Percentiles rank a stretch among this genome's conserved stretches.
These are phyloP conservation scores for Boletus albobrunnescens DNA, from an alignment of 1,284 basidiomycete genomes.

Conservation along the genomic window DNA sequence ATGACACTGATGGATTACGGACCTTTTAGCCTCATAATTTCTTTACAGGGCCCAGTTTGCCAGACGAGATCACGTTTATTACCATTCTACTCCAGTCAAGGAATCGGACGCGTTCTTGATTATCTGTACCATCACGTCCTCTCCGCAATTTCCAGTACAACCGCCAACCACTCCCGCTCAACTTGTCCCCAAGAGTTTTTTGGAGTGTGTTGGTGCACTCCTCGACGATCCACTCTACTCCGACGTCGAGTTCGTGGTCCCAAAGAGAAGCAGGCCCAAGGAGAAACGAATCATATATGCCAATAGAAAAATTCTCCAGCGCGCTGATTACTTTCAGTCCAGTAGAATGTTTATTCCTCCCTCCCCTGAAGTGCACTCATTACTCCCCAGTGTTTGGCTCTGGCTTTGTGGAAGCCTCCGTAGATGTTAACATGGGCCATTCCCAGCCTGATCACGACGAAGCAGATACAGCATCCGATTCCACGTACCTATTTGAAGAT, in stretches of 20 bases:
- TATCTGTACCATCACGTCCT: constrained; percentile 74
- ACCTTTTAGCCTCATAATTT: constrained; percentile 2
- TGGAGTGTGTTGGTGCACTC: constrained; percentile 68
- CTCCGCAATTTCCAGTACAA: constrained; percentile 52
- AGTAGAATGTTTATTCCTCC: constrained; percentile 39
- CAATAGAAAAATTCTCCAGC: constrained; percentile 60
- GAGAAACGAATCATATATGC: constrained; percentile 57
- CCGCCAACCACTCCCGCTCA: constrained; percentile 45
- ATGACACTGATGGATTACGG: constrained; percentile 20
- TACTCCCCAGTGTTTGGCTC: constrained; percentile 59
- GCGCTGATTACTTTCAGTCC: constrained; percentile 73
- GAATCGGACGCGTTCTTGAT: constrained; percentile 68
- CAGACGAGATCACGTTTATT: constrained; percentile 70
- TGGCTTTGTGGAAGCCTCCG: constrained; percentile 57
- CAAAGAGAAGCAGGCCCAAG: constrained; percentile 41
- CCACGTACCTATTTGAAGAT: constrained; percentile 42
- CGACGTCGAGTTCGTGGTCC: constrained; percentile 76
- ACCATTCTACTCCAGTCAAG: constrained; percentile 52
- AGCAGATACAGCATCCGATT: constrained; percentile 24
- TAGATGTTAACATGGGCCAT: constrained; percentile 15
- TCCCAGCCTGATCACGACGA: constrained; percentile 24
- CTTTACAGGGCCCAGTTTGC: constrained; percentile 71
- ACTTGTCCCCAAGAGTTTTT: constrained; percentile 56
- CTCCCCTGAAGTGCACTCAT: constrained; percentile 1
- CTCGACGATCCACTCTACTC: constrained; percentile 80